A percentile compares a stretch with the other conserved stretches of the same genome.
phyloP scores from a whole-genome alignment of 208 protist genomes.

The Acanthamoeba polyphaga region DNA sequence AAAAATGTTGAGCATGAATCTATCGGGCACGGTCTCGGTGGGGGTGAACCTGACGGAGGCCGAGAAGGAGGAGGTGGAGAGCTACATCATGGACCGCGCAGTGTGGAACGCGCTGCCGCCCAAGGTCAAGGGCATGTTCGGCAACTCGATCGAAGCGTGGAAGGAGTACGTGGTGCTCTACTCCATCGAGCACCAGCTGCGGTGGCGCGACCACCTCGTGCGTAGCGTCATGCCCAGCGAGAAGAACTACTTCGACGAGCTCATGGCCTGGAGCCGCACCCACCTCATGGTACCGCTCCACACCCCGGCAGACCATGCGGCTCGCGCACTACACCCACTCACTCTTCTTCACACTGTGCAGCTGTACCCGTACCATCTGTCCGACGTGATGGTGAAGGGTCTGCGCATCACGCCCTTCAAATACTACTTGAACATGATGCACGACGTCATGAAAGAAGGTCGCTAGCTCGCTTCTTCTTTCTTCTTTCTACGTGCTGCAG shows the following conservation, averaged over 20 bases:
- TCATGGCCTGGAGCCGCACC: constrained; percentile 82
- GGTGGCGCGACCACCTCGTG: constrained; percentile 87
- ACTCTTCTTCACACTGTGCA: constrained; percentile 44
- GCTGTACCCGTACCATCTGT: constrained; percentile 91
- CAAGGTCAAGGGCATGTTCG: not conserved
- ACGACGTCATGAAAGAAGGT: constrained; percentile 88
- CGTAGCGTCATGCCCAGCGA: constrained; percentile 82
- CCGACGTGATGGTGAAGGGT: constrained; percentile 85
- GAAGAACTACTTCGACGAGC: constrained; percentile 87
- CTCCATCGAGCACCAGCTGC: constrained; percentile 83
- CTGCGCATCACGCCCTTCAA: constrained; percentile 89
- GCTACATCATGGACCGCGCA: not conserved
- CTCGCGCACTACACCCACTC: no score
- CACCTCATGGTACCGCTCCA: constrained; percentile 80
- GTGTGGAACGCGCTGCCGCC: constrained; percentile 32
- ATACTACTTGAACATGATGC: constrained; percentile 91
- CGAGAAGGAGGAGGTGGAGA: constrained; percentile 49
- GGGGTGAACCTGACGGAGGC: not conserved
- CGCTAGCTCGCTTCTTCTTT: not conserved
- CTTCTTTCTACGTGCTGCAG: not conserved
- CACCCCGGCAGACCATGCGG: no score
- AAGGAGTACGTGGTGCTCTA: constrained; percentile 42
- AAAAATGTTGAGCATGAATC: not conserved
- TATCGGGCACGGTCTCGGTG: not conserved
- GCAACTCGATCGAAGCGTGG: constrained; percentile 49